phyloP scores from a whole-genome alignment of 306 rosid genomes.

The Inga laurina region DNA sequence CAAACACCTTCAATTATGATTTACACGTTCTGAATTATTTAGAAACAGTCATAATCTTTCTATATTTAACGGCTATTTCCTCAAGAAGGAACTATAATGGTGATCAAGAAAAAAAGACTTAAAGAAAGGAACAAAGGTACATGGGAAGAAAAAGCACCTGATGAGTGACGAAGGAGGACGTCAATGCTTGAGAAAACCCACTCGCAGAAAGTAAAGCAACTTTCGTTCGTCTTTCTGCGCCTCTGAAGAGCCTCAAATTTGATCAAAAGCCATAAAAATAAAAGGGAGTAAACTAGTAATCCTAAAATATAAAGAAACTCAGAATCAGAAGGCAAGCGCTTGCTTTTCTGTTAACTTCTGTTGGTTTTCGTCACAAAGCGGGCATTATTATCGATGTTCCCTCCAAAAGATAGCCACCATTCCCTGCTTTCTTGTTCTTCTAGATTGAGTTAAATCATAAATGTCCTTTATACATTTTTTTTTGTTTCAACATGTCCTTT shows the following conservation, averaged over 20 bases:
- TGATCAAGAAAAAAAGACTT: not conserved
- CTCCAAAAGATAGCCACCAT: not conserved
- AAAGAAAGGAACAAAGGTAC: not conserved
- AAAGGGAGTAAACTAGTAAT: constrained; percentile 38
- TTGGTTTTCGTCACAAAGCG: not conserved
- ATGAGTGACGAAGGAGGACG: not conserved
- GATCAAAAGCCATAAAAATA: not conserved
- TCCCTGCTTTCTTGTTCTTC: not conserved
- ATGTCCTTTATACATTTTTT: not conserved
- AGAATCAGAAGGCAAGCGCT: not conserved
- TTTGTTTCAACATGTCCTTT: not conserved
- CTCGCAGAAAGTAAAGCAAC: constrained; percentile 40
- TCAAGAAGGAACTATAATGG: constrained; percentile 2
- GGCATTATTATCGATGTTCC: not conserved
- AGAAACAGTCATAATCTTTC: constrained; percentile 15
- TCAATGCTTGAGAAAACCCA: constrained; percentile 23
- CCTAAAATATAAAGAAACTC: not conserved
- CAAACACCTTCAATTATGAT: not conserved
- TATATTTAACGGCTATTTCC: not conserved
- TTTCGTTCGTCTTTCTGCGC: constrained; percentile 35
- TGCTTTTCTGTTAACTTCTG: not conserved
- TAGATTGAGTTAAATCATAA: not conserved
- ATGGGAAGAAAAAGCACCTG: constrained; percentile 23
- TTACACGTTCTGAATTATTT: constrained; percentile 19
- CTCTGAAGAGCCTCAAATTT: constrained; percentile 57